Conservation (phyloP, 176 grass and related monocot genomes). For the Oryza glumipatula region DNA sequence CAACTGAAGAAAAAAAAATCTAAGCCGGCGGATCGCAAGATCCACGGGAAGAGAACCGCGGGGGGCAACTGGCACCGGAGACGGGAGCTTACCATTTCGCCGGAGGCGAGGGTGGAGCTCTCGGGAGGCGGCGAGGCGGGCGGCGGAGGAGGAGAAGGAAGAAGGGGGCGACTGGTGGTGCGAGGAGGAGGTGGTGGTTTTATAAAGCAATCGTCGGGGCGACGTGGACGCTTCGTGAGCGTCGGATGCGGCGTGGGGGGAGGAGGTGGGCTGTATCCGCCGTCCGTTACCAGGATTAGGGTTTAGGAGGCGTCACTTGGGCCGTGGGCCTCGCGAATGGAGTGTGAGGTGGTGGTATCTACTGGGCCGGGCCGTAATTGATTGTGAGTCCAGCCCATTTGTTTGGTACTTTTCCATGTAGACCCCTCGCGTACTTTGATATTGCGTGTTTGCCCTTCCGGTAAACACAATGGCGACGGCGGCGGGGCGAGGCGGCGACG, state of each 20-base stretch:
- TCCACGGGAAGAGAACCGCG: not conserved
- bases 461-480: not conserved
- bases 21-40: not conserved
- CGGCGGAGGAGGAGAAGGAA: not conserved
- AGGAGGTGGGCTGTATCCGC: not conserved
- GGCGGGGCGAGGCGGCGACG: not conserved
- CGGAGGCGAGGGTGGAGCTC: slow-evolving; percentile 47
- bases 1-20: not conserved
- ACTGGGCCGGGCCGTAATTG: not conserved
- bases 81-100: slow-evolving; percentile 48
- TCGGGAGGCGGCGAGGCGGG: slow-evolving; percentile 31
- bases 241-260: slow-evolving; percentile 27
- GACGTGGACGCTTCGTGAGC: not conserved
- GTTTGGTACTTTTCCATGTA: not conserved
- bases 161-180: slow-evolving; percentile 25
- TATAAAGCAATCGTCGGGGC: slow-evolving; percentile 31
- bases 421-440: not conserved
- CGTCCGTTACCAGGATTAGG: slow-evolving; percentile 46
- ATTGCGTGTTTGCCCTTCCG: not conserved
- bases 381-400: not conserved
- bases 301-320: slow-evolving; percentile 37
- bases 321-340: not conserved
- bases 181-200: not conserved
- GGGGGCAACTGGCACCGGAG: not conserved
- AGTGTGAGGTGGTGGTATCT: not conserved